Percentiles rank a stretch among this genome's conserved stretches.
Conservation (phyloP, 2,329 filamentous ascomycete species). For the Trichoderma breve region DNA sequence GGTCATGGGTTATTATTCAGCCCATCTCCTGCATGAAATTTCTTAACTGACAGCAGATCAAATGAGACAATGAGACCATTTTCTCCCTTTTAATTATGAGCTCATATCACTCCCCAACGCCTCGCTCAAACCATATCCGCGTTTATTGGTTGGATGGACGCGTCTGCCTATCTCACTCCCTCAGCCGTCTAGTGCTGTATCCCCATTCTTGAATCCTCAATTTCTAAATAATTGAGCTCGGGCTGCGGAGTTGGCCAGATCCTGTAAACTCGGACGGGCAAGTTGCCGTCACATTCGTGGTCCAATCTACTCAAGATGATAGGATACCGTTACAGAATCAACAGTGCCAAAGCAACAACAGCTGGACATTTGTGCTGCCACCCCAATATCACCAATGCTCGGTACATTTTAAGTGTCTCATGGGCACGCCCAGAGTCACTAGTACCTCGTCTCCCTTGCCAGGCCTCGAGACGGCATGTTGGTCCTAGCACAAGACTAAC, state of each 20-base stretch:
- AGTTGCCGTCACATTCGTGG: neutral
- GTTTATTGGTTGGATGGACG: neutral
- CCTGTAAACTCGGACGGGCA: neutral
- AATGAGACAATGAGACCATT: slow-evolving; percentile 1
- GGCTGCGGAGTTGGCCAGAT: neutral
- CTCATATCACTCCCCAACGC: neutral
- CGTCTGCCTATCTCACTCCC: neutral
- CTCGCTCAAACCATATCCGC: neutral
- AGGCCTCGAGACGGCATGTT: neutral
- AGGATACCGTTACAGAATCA: neutral
- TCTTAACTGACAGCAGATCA: neutral
- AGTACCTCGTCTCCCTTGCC: neutral
- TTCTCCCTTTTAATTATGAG: slow-evolving; percentile 9
- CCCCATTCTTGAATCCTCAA: neutral
- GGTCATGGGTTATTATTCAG: neutral
- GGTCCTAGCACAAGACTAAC: slow-evolving; percentile 9
- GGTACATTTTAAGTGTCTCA: neutral
- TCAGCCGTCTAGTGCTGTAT: neutral
- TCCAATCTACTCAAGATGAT: neutral
- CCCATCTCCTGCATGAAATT: neutral
- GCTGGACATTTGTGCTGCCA: neutral
- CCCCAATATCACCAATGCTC: neutral
- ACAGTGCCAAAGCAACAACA: neutral
- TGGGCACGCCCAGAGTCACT: neutral
- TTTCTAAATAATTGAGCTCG: neutral